Base-by-base conservation (phyloP, 345 rosid species). In the Nephelium lappaceum region DNA sequence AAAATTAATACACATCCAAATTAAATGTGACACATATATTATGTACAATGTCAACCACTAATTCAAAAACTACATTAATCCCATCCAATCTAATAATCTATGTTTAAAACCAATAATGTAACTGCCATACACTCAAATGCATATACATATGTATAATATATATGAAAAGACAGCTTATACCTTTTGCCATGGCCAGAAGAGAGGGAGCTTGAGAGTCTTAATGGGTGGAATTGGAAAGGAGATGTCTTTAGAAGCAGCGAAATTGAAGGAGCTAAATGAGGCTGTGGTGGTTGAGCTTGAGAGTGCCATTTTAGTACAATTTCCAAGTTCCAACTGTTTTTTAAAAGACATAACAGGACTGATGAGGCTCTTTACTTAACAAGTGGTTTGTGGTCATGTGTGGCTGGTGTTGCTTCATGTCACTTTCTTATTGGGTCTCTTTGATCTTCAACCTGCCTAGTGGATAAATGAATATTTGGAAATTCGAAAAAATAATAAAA, bases 181-280 rank as follows among this genome's bases (percentile, higher is more conserved):
- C 88, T 90, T 93, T 81, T 95, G 84, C 98, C 96, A 90, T 74
- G 97, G 93, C 99, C 99, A 95, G 77, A 93, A 84, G 6, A 87
- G 84, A 76, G 95, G 99, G 58, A 88, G 83, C 83, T 91, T 93
- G 67, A 84, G 84, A 68, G 93, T 75, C 79, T 83, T 92, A 77
- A 91, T 87, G 77, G 81, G 77, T 24, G 82, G 76, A 49, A 84
- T 74, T 24, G 81, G 76, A 49, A 84, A 67, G 23, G 83, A 74
- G 82, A 79, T 63, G 73, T 68, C 80, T 38, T 80, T 83, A n/a
- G 82, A 89, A 75, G 89, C 66, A 64, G 66, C 75, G 74, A 73
- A 76, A 64, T 68, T 78, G 77, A 78, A 76, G 78, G 88, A 85
- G 79, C 81, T 73, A 69, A 88, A 83, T 70, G 73, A 75, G 8